A percentile compares a stretch with the other conserved stretches of the same genome.
Evolutionary conservation across 805 yeast species (phyloP).

Genomic region (Wickerhamiella shivajii): DNA sequence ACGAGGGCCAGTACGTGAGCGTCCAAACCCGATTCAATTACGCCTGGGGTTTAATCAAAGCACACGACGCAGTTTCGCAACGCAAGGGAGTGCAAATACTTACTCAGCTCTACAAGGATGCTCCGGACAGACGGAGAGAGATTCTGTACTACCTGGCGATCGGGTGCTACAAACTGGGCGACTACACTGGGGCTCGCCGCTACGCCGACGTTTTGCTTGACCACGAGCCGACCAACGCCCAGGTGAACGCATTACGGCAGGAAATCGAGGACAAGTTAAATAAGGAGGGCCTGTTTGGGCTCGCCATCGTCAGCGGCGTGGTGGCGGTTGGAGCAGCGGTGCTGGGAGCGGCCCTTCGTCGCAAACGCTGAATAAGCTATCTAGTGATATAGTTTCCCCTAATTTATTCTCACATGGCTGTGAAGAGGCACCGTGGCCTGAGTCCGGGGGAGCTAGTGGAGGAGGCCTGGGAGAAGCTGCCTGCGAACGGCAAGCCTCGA

Average conservation of each 20-base stretch:
- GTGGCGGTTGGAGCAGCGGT: constrained; percentile 71
- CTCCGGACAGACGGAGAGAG: constrained; percentile 76
- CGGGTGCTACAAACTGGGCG: constrained; percentile 81
- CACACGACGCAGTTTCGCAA: constrained; percentile 46
- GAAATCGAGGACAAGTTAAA: constrained; percentile 76
- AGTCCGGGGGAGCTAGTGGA: constrained; percentile 19
- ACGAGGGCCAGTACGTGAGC: constrained; percentile 68
- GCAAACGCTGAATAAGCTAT: constrained; percentile 12
- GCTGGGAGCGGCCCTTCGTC: constrained; percentile 24
- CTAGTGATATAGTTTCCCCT: too few relatives aligned
- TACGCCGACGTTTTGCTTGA: constrained; percentile 64
- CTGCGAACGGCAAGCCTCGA: constrained; percentile 41
- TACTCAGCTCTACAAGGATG: constrained; percentile 44
- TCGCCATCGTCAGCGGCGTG: constrained; percentile 75
- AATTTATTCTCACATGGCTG: too few relatives aligned
- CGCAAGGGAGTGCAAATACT: constrained; percentile 66
- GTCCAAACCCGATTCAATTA: constrained; percentile 82
- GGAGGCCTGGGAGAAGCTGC: constrained; percentile 17
- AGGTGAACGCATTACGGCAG: constrained; percentile 54
- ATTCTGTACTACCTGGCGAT: constrained; percentile 75
- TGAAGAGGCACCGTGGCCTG: constrained; percentile 15
- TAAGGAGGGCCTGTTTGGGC: constrained; percentile 74
- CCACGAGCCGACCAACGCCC: constrained; percentile 74
- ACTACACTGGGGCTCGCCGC: constrained; percentile 69
- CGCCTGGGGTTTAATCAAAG: constrained; percentile 90